Base-by-base conservation (phyloP, 2,329 filamentous ascomycete genomes). In the Nigrograna mackinnonii region DNA sequence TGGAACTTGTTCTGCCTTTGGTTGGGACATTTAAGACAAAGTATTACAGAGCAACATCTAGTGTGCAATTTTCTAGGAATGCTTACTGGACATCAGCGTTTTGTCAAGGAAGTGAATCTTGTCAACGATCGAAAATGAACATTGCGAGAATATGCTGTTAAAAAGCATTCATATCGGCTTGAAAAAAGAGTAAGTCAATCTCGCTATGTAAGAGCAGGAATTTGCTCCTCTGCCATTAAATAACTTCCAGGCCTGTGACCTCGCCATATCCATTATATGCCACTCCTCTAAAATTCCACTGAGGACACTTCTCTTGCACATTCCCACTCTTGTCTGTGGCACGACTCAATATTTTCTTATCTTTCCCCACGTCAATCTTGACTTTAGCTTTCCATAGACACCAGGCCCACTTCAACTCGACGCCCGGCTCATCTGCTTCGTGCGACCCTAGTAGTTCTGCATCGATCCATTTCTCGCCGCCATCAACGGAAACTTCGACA, bases 201-300 rank as follows among this genome's bases (percentile, higher is more conserved):
- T n/a, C n/a, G n/a, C n/a, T n/a, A n/a, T n/a, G n/a, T n/a, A n/a
- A n/a, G n/a, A n/a, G n/a, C n/a, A n/a, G n/a, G n/a, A n/a, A n/a
- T n/a, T n/a, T n/a, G n/a, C n/a, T n/a, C n/a, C n/a, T n/a, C n/a
- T n/a, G n/a, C n/a, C 37, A 14, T 64, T 43, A 70, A 7, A 58
- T 46, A 37, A 82, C 58, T 21, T 71, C 75, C 41, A 84, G 52
- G 28, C 75, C 71, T 49, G 65, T 74, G 21, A 70, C 71, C 51
- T 80, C 76, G 2, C 80, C 80, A 63, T 78, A 84, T 1, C 78
- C 81, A 63, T 82, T 81, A 62, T 84, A 84, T 20, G 71, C 79
- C 4, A 84, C 78, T 1, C 80, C 80, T 43, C 80, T 69, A 44
- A 80, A 60, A 60, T 84, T 84, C 80, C 81, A 84, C 53, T 74